Conservation (phyloP, 2,329 filamentous ascomycete species). For the Aspergillus alliaceus region DNA sequence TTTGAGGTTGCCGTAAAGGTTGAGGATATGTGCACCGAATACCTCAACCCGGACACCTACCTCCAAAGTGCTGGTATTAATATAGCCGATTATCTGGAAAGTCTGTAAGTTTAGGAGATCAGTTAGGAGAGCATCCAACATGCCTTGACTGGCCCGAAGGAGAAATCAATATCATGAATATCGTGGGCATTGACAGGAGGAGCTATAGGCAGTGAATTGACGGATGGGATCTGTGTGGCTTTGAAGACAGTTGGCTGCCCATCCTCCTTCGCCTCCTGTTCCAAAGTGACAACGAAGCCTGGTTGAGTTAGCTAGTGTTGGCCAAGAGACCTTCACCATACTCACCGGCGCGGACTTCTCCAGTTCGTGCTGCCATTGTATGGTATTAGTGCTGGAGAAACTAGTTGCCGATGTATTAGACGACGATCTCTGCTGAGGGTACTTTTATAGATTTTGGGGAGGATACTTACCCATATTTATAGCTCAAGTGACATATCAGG, state of each 20-base stretch:
- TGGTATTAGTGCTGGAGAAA: background rate
- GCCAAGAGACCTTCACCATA: background rate
- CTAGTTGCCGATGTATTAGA: background rate
- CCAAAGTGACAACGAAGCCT: background rate
- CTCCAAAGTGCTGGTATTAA: background rate
- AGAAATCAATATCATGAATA: background rate
- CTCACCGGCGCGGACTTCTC: background rate
- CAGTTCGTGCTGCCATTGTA: background rate
- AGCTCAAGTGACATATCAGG: background rate
- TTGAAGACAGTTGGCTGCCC: background rate
- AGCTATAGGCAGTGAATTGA: background rate
- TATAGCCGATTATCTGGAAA: background rate
- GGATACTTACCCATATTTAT: background rate
- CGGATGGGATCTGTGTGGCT: background rate
- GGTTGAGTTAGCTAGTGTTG: background rate
- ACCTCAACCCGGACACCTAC: background rate
- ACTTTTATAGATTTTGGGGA: background rate
- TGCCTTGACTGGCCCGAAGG: background rate
- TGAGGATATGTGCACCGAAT: background rate
- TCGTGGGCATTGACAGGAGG: background rate
- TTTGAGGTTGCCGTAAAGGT: background rate
- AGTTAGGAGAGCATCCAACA: background rate
- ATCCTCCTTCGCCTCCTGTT: background rate
- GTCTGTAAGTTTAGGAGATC: background rate
- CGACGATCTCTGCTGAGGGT: background rate